Conservation (phyloP, 177 flowering plant genomes). For the Vitis hybrid region DNA sequence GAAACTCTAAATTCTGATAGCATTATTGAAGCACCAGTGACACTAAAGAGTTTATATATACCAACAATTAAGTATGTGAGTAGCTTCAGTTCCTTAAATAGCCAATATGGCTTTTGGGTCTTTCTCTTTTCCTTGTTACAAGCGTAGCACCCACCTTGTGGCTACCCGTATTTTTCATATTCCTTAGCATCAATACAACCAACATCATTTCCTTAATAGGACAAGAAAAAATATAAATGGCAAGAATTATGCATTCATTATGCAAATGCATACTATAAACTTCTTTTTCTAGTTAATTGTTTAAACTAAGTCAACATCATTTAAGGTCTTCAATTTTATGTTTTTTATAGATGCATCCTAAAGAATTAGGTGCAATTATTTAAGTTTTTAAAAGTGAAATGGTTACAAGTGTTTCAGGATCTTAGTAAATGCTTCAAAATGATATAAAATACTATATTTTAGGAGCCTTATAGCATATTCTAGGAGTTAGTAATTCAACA, state of each 20-base stretch:
- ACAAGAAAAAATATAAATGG: neutral
- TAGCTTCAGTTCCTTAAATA: slow-evolving; percentile 51
- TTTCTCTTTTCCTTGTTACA: slow-evolving; percentile 62
- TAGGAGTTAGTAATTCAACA: slow-evolving; percentile 74
- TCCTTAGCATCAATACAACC: slow-evolving; percentile 77
- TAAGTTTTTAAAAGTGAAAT: slow-evolving; percentile 95
- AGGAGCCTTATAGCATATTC: slow-evolving; percentile 88
- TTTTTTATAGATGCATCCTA: slow-evolving; percentile 79
- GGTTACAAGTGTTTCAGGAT: slow-evolving; percentile 83
- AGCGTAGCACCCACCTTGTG: slow-evolving; percentile 87
- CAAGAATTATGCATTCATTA: neutral
- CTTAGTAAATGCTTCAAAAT: slow-evolving; percentile 75
- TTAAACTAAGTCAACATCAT: neutral
- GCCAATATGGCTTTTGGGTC: slow-evolving; percentile 93
- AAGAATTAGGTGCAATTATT: slow-evolving; percentile 79
- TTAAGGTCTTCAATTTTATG: slow-evolving; percentile 5
- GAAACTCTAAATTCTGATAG: slow-evolving; percentile 45
- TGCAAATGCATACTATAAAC: too few species aligned
- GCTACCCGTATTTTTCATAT: slow-evolving; percentile 77
- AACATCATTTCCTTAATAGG: slow-evolving; percentile 82
- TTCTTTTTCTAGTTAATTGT: neutral
- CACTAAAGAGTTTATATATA: slow-evolving; percentile 14
- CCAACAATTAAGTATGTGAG: slow-evolving; percentile 16
- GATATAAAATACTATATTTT: slow-evolving; percentile 91
- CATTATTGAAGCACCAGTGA: slow-evolving; percentile 22